These are phyloP conservation scores for Phytophthora fragariaefolia DNA, from an alignment of 352 stramenopile genomes.

Conservation along the genomic window DNA sequence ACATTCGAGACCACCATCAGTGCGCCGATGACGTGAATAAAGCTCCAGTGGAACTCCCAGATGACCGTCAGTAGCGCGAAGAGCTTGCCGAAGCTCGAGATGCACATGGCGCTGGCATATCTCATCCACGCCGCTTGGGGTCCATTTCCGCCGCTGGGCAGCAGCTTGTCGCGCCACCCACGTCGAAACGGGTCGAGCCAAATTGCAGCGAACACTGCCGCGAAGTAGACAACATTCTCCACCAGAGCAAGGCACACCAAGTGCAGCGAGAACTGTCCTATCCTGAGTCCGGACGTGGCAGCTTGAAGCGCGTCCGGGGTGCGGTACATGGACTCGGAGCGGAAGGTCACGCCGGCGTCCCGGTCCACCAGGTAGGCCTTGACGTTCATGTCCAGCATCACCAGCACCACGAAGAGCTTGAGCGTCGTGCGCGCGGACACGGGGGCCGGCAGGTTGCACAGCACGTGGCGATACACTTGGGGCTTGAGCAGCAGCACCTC, in stretches of 20 bases:
- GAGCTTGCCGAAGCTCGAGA: slow-evolving; percentile 86
- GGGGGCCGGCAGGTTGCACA: slow-evolving; percentile 76
- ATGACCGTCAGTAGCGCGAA: slow-evolving; percentile 87
- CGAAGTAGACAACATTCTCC: slow-evolving; percentile 75
- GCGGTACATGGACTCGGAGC: slow-evolving; percentile 64
- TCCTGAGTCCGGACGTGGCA: slow-evolving; percentile 56
- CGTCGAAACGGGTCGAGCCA: slow-evolving; percentile 59
- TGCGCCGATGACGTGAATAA: slow-evolving; percentile 80
- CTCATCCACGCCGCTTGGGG: slow-evolving; percentile 30
- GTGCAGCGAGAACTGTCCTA: slow-evolving; percentile 83
- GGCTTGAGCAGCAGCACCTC: slow-evolving; percentile 86
- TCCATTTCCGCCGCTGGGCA: slow-evolving; percentile 11
- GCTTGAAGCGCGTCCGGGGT: slow-evolving; percentile 31
- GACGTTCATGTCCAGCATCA: slow-evolving; percentile 89
- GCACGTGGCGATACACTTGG: slow-evolving; percentile 87
- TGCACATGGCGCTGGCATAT: slow-evolving; percentile 72
- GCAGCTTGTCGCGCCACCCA: slow-evolving; percentile 53
- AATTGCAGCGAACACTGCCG: slow-evolving; percentile 53
- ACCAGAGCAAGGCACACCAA: slow-evolving; percentile 74
- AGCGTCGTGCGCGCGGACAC: slow-evolving; percentile 58
- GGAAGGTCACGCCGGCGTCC: slow-evolving; percentile 62
- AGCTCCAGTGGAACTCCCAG: slow-evolving; percentile 89
- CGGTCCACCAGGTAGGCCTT: slow-evolving; percentile 85
- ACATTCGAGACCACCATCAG: slow-evolving; percentile 81
- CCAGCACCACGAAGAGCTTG: slow-evolving; percentile 79